Conservation (phyloP, 805 yeast genomes). For the Alloascoidea hylecoeti region DNA sequence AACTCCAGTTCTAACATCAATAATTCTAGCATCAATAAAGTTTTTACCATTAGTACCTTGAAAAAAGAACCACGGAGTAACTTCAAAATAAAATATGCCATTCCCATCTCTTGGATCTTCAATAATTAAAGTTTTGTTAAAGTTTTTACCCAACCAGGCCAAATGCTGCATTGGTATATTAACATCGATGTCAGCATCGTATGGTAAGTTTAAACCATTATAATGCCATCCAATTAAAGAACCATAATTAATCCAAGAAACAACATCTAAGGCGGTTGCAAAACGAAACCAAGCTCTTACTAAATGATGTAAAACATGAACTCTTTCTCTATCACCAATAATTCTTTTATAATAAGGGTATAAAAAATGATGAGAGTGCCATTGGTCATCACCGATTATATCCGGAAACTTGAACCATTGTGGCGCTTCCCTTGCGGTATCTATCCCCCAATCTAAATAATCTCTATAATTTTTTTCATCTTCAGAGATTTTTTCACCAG, state of each 20-base stretch:
- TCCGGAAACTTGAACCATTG: slow-evolving; percentile 16
- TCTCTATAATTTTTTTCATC: not conserved
- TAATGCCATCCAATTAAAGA: slow-evolving; percentile 48
- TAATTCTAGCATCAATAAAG: slow-evolving; percentile 25
- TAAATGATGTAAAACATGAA: slow-evolving; percentile 27
- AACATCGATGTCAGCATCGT: slow-evolving; percentile 54
- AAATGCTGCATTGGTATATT: slow-evolving; percentile 36
- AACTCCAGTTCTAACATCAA: slow-evolving; percentile 32
- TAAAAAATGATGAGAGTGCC: slow-evolving; percentile 17
- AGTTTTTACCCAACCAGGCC: slow-evolving; percentile 25
- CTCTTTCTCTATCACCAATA: slow-evolving; percentile 16
- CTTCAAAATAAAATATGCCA: slow-evolving; percentile 20
- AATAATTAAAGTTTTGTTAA: slow-evolving; percentile 34
- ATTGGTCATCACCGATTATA: slow-evolving; percentile 11
- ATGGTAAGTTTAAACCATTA: slow-evolving; percentile 42
- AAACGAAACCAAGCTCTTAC: slow-evolving; percentile 41
- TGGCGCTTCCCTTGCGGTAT: slow-evolving; percentile 11
- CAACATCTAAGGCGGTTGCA: slow-evolving; percentile 24
- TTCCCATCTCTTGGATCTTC: slow-evolving; percentile 22
- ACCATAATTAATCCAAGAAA: slow-evolving; percentile 55
- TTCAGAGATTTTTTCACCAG: slow-evolving; percentile 1
- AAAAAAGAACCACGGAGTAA: slow-evolving; percentile 1
- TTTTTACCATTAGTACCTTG: slow-evolving; percentile 2
- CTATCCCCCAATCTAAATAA: slow-evolving; percentile 9
- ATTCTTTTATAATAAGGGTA: slow-evolving; percentile 18